These are phyloP conservation scores for Aspergillus cristatus DNA, from an alignment of 495 filamentous ascomycete species.

Conservation along the genomic window DNA sequence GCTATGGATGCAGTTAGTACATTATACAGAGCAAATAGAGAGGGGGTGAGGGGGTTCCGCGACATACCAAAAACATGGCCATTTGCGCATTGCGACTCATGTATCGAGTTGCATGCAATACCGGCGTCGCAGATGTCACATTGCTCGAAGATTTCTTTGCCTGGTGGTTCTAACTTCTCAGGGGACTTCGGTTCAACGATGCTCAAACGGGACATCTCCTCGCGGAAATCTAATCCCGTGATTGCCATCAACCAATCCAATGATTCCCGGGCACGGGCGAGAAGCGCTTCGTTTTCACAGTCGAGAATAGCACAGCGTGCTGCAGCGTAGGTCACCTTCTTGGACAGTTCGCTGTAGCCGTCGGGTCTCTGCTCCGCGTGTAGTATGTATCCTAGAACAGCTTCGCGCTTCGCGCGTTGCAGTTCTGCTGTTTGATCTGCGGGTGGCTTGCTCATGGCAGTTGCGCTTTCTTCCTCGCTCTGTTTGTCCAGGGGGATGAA, in stretches of 20 bases:
- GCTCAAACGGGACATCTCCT: conserved; percentile 17
- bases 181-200: conserved; percentile 16
- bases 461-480: neutral
- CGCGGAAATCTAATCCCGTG: conserved; percentile 21
- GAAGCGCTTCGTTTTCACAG: conserved; percentile 14
- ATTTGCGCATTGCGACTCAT: conserved; percentile 33
- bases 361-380: conserved; percentile 2
- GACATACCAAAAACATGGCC: conserved; percentile 44
- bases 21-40: neutral
- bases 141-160: conserved; percentile 26
- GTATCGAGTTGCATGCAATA: conserved; percentile 28
- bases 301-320: conserved; percentile 31
- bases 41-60: neutral
- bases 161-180: conserved; percentile 10
- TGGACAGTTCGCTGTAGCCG: conserved; percentile 10
- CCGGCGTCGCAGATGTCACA: conserved; percentile 40
- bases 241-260: conserved; percentile 18
- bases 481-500: conserved; percentile 18
- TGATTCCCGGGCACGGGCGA: conserved; percentile 17
- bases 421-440: conserved; percentile 4
- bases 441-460: conserved; percentile 6
- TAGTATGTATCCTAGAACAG: conserved; percentile 24
- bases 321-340: conserved; percentile 28
- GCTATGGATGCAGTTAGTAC: conserved; percentile 19
- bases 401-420: conserved; percentile 14